Base-by-base conservation (phyloP, 768 basidiomycete genomes). In the Boletus eberwhitei region DNA sequence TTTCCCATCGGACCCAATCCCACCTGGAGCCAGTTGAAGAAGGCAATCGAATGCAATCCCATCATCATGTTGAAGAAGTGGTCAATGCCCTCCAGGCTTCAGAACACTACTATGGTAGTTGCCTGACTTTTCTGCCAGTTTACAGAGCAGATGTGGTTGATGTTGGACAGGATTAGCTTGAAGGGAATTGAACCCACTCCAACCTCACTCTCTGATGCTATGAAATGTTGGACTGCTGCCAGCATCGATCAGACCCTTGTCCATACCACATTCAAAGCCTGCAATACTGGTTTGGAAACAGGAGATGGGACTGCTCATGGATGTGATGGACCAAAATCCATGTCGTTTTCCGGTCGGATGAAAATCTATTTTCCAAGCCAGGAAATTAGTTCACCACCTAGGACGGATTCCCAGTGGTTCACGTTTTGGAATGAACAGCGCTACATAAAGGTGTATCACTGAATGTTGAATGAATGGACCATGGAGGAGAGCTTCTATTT, bases 311-410 rank as follows among this genome's bases (percentile, higher is more conserved):
- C 21, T 21, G 39, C 13, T 2, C 19, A 40, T 12, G 39, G 21
- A 5, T 40, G 12, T 21, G 19, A 40, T 40, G 39, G 39, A 0
- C 39, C 39, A 21, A 11, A 11, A 2, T 21, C 39, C 4, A 40
- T 21, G 21, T 40, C 21, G 0, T 40, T 40, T 40, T 2, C 21
- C 3, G 3, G 39, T 22, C 13, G 5, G 11, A 40, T 21, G 19
- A 5, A 13, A 9, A 19, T 19, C 1, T 39, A 19, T 4, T 39
- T 39, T 12, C 38, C 38, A 39, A 39, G 19, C 9, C n/a, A 9
- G 5, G n/a, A 39, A 2, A 0, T 6, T 3, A 12, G 9, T 0
- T 6, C 1, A 3, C 11, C 19, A 12, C n/a, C 12, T 1, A 21
- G 39, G 11, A 22, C 3, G 22, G 22, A 22, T 22, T 22, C 22